Percentiles rank a stretch among this genome's conserved stretches.
These are phyloP conservation scores for Aspergillus costaricaensis DNA, from an alignment of 2,329 filamentous ascomycete species.

Conservation along the genomic window DNA sequence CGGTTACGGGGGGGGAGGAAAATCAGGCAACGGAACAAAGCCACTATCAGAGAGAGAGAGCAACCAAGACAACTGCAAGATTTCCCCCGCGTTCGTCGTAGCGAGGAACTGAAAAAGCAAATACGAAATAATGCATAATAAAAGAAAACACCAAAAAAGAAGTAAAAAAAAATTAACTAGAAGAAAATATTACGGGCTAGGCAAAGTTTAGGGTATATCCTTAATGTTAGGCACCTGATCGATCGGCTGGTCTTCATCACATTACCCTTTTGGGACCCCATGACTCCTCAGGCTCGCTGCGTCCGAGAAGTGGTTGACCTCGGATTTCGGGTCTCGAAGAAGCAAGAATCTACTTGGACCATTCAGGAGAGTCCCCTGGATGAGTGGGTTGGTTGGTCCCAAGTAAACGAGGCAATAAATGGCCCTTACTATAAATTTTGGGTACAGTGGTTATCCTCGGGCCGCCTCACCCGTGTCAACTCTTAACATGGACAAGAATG, in stretches of 20 bases:
- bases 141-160: neutral
- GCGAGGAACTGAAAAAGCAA: neutral
- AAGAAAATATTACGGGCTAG: neutral
- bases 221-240: slow-evolving; percentile 6
- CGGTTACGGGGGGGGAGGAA: neutral
- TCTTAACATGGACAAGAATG: no score
- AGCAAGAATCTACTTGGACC: neutral
- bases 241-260: slow-evolving; percentile 9
- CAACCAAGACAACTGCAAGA: neutral
- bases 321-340: neutral
- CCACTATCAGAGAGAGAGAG: no score
- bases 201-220: slow-evolving; percentile 2
- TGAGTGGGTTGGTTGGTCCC: no score
- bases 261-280: slow-evolving; percentile 5
- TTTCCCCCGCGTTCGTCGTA: neutral
- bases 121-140: neutral
- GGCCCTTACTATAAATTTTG: neutral
- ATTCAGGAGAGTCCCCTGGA: neutral
- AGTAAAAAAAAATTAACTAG: neutral
- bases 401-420: no score
- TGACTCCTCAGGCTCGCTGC: neutral
- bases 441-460: neutral
- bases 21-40: slow-evolving; percentile 2
- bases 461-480: neutral
- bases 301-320: neutral